Percentiles rank a stretch among this genome's conserved stretches.
Evolutionary conservation across 1,284 basidiomycete genomes (phyloP).

Genomic region (Ceratobasidium sp.): DNA sequence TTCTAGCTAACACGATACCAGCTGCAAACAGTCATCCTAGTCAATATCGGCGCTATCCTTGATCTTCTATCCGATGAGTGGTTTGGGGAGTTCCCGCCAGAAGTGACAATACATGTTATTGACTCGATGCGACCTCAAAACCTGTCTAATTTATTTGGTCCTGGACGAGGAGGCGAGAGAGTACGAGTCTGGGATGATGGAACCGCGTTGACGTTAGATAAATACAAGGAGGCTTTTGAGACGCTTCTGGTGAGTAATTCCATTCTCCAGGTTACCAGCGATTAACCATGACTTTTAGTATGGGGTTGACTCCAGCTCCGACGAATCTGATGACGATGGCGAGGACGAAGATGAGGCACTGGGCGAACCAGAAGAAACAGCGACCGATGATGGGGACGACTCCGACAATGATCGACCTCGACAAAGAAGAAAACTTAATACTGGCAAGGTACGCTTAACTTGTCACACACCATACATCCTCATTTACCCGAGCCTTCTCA

Average conservation of each 20-base stretch:
- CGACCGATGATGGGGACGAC: slow-evolving; percentile 54
- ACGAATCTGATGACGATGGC: slow-evolving; percentile 59
- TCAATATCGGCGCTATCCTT: slow-evolving; percentile 92
- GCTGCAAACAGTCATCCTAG: slow-evolving; percentile 90
- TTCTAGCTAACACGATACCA: slow-evolving; percentile 53
- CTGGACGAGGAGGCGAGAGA: slow-evolving; percentile 72
- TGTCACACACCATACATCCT: not conserved
- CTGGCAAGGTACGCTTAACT: slow-evolving; percentile 11
- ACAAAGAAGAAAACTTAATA: slow-evolving; percentile 46
- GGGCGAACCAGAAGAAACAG: slow-evolving; percentile 60
- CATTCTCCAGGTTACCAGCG: not conserved
- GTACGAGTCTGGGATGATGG: slow-evolving; percentile 93
- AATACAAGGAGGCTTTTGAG: slow-evolving; percentile 80
- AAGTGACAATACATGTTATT: slow-evolving; percentile 86
- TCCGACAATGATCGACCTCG: slow-evolving; percentile 50
- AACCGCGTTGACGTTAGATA: slow-evolving; percentile 69
- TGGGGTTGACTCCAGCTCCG: slow-evolving; percentile 76
- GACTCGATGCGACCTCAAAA: slow-evolving; percentile 94
- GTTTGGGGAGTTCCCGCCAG: slow-evolving; percentile 74
- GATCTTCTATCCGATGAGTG: slow-evolving; percentile 79
- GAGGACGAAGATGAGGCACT: slow-evolving; percentile 55
- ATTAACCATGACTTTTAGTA: slow-evolving; percentile 59
- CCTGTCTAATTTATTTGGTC: slow-evolving; percentile 86
- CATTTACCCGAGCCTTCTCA: slow-evolving; percentile 8
- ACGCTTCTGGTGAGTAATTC: slow-evolving; percentile 71